phyloP scores from a whole-genome alignment of 306 rosid genomes.

The Trifolium subterraneum region DNA sequence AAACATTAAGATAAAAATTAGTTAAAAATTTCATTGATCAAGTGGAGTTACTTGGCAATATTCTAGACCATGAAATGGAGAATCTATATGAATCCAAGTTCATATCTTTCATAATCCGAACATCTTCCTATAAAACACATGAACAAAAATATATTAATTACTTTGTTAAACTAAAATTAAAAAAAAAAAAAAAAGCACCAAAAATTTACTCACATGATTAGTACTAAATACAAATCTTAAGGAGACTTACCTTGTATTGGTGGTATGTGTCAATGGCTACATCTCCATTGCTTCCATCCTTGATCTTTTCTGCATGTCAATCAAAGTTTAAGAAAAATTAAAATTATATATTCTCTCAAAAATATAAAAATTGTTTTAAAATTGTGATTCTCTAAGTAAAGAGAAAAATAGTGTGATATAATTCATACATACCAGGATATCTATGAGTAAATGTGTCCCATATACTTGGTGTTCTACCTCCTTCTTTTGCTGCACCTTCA shows the following conservation, averaged over 20 bases:
- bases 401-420: not conserved
- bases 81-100: constrained; percentile 16
- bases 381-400: not conserved
- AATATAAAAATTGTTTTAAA: not conserved
- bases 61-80: constrained; percentile 16
- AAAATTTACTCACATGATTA: no score
- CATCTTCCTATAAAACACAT: not conserved
- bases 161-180: no score
- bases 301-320: constrained; percentile 10
- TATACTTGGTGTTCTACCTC: constrained; percentile 59
- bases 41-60: not conserved
- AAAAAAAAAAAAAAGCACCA: no score
- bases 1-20: no score
- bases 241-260: not conserved
- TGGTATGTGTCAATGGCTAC: constrained; percentile 12
- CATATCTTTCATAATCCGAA: not conserved
- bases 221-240: no score
- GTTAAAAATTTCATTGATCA: not conserved
- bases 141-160: no score
- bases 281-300: constrained; percentile 14
- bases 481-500: constrained; percentile 63
- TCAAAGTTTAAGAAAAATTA: not conserved
- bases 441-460: constrained; percentile 68
- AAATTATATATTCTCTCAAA: not conserved
- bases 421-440: constrained; percentile 28